Evolutionary conservation across 306 rosid species (phyloP).

Genomic region (Rosa persica): DNA sequence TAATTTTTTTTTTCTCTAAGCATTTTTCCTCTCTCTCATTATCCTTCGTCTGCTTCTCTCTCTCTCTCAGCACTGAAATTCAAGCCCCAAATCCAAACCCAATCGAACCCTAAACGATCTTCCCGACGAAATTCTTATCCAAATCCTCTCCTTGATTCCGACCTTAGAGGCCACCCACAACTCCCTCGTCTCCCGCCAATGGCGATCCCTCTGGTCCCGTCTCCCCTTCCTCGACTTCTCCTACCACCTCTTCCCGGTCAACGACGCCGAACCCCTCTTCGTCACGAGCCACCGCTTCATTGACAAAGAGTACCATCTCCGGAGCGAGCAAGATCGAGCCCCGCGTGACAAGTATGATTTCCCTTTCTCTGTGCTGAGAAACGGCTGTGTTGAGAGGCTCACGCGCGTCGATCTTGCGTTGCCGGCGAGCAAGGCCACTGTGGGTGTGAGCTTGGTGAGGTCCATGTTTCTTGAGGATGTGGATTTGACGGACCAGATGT

Average conservation of each 20-base stretch:
- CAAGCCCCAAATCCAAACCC: neutral
- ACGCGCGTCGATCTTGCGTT: neutral
- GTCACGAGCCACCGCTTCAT: neutral
- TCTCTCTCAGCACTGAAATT: neutral
- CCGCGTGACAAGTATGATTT: neutral
- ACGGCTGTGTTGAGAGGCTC: neutral
- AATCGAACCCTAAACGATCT: conserved; percentile 4
- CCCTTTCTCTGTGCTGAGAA: neutral
- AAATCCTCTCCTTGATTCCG: neutral
- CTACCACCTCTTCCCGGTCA: conserved; percentile 1
- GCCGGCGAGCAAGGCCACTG: neutral
- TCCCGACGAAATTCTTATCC: conserved; percentile 7
- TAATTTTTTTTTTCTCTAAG: no score
- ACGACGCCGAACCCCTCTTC: neutral
- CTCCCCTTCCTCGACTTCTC: conserved; percentile 2
- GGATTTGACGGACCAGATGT: neutral
- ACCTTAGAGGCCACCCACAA: neutral
- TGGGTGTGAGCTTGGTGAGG: neutral
- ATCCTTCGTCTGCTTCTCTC: no score
- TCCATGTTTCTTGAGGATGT: neutral
- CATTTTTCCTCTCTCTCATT: no score
- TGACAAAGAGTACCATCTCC: neutral
- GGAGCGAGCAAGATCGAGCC: neutral
- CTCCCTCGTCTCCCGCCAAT: conserved; percentile 5
- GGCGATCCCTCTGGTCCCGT: conserved; percentile 4